Base-by-base conservation (phyloP, 192 early-diverging fungal genomes). In the Backusella mclennaniae region DNA sequence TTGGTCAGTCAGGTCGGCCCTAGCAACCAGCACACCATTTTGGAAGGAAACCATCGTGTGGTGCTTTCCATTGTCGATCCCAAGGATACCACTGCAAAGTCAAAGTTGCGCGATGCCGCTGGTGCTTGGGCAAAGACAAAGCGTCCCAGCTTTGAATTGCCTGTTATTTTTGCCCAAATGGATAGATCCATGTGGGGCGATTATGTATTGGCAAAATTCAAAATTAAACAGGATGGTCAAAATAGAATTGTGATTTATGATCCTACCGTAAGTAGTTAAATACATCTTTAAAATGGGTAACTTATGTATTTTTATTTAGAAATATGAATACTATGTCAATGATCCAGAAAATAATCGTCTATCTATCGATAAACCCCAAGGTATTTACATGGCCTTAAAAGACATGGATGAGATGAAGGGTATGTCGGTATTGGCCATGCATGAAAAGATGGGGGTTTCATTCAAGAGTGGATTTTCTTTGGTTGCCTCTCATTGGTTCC, bases 51-150 rank as follows among this genome's bases (percentile, higher is more conserved):
- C 9, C 85, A 88, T 63, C 82, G 89, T 67, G 79, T 96, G 1
- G 86, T 94, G 0, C 79, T 97, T 75, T 88, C 84, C 4, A 73
- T 95, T 3, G 79, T 95, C 19, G 88, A 91, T 74, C 83, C 85
- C 4, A 71, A 76, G 0, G 79, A 84, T 42, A 44, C 31, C 8
- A 19, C 33, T 8, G 44, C 29, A 17, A 4, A 73, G 19, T 8
- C 31, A 5, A 44, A 69, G 15, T 68, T 75, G 6, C 41, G 67
- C 14, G 68, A 74, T 6, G 31, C 72, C 0, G 76, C 76, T 35
- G 23, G 38, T 35, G 21, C n/a, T 19, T 71, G 70, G 70, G 42
- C 26, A 7, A 71, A 71, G 41, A 44, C 44, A 17, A 39, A 46
- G 7, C 56, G 56, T 71, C 67, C 80, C 8, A 46, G 72, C 21